Base-by-base conservation (phyloP, 345 rosid genomes). In the Syzygium aromaticum region DNA sequence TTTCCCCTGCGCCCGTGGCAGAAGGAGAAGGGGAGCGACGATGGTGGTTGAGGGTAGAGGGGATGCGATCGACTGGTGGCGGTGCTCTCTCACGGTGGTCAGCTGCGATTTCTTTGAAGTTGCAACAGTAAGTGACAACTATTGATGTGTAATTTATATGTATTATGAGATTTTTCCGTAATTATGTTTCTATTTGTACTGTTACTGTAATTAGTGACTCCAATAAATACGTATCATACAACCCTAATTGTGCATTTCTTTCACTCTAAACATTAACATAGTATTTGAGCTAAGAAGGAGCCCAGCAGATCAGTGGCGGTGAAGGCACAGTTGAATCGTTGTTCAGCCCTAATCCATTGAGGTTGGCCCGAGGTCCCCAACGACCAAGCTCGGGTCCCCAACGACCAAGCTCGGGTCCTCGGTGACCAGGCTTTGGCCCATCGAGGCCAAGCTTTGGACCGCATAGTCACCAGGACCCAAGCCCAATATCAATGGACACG, bases 261-360 rank as follows among this genome's bases (percentile, higher is more conserved):
- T 57, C 11, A 57, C 15, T 25, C 64, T 2, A 10, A 25, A 11
- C 27, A 57, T 57, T 28, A 11, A 57, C 64, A 25, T 10, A 7
- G 11, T 25, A 57, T 2, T 7, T 25, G 11, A 57, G 14, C 15
- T 25, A 11, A 57, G 64, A 57, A 57, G 64, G 15, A 57, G 64
- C 4, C 15, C 7, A 6, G 5, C 7, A 11, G 0, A 27, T 25
- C 5, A 59, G 16, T 11, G 63, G 28, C 0, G 28, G 63, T 57
- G 7, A 59, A 59, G 16, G 28, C 1, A 59, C 11, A 3, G 15
- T 59, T 59, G 64, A 59, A 25, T 59, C 64, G 0, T 10, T 23
- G 28, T 57, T 13, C 1, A 51, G 12, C 12, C 51, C 11, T 51
- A 3, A 8, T 51, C 51, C 12, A 1, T 51, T 11, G 3, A 51